phyloP scores from a whole-genome alignment of 306 rosid genomes.

The Alnus glutinosa region DNA sequence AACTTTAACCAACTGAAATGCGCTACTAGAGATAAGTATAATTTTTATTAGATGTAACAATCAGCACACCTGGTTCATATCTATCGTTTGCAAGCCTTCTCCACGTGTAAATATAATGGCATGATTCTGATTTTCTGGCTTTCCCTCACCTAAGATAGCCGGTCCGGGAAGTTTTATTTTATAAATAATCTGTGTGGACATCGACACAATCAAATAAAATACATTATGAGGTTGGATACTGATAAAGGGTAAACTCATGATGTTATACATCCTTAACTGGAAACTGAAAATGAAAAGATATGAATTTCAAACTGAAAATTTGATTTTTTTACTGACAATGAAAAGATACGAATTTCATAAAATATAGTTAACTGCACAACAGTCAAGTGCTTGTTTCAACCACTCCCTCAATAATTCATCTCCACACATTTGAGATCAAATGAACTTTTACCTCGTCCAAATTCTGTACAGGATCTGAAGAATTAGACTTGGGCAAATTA shows the following conservation, averaged over 20 bases:
- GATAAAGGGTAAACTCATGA: not conserved
- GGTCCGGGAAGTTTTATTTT: slow-evolving; percentile 97
- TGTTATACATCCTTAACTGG: not conserved
- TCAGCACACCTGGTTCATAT: slow-evolving; percentile 87
- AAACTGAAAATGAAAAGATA: not conserved
- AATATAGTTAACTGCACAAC: not conserved
- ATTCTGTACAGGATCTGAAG: slow-evolving; percentile 78
- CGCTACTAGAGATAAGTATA: slow-evolving; percentile 16
- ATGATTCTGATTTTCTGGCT: slow-evolving; percentile 99
- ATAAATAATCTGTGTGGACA: slow-evolving; percentile 63
- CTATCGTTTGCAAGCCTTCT: slow-evolving; percentile 95
- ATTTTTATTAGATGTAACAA: slow-evolving; percentile 1
- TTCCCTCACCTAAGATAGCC: slow-evolving; percentile 94
- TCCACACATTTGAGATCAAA: slow-evolving; percentile 5
- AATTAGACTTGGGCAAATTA: slow-evolving; percentile 79
- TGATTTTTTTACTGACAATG: not conserved
- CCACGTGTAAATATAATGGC: slow-evolving; percentile 95
- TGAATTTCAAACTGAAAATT: not conserved
- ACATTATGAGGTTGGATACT: slow-evolving; percentile 3
- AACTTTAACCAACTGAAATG: slow-evolving; percentile 17
- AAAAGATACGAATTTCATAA: not conserved
- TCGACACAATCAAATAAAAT: slow-evolving; percentile 24
- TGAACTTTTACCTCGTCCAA: slow-evolving; percentile 71
- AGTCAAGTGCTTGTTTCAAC: not conserved
- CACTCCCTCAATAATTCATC: not conserved